Evolutionary conservation across 2,329 filamentous ascomycete genomes (phyloP), one percentile per base, ranked within the genome.

Genomic region (Sporothrix variecibatus): DNA sequence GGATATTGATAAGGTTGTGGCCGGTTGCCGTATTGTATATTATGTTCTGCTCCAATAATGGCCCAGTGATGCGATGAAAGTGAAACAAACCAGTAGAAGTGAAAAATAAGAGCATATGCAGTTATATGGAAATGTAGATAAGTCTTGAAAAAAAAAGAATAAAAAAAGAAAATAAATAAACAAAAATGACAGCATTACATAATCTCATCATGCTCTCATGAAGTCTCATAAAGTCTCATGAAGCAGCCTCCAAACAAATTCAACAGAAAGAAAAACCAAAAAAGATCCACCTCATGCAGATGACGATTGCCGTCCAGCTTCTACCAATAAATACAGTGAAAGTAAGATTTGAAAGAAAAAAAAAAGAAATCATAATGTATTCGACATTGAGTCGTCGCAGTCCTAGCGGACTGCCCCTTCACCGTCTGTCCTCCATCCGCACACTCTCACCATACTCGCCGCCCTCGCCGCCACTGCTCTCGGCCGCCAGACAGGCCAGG

Each of bases 361-460:
- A 40, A 7, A 58, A 31, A 46, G 20, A 34, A 51, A 46, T 1
- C 43, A 17, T n/a, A 17, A 34, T 49, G 11, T 49, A 2, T 1
- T 43, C 4, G 11, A 43, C 40, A 12, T 8, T 4, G n/a, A 8
- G 17, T 26, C 5, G 7, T 26, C 23, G 51, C n/a, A n/a, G 51
- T 26, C 23, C 51, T 26, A n/a, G 1, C 51, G 1, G n/a, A 5
- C 51, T 26, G 51, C 51, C n/a, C 3, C 5, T 7, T 53, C 51
- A 72, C 17, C 85, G 83, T 79, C 86, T 85, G 77, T 89, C 85
- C 77, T 87, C 85, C 26, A 86, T 83, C 20, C 85, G 85, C 34
- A 89, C 87, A 38, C 84, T 87, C 56, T 85, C 84, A 38, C 87
- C 88, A 76, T 89, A 89, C 79, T 87, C 88, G 8, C 86, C 84